These are phyloP conservation scores for Styphnolobium japonicum DNA, from an alignment of 306 rosid genomes.

Conservation along the genomic window DNA sequence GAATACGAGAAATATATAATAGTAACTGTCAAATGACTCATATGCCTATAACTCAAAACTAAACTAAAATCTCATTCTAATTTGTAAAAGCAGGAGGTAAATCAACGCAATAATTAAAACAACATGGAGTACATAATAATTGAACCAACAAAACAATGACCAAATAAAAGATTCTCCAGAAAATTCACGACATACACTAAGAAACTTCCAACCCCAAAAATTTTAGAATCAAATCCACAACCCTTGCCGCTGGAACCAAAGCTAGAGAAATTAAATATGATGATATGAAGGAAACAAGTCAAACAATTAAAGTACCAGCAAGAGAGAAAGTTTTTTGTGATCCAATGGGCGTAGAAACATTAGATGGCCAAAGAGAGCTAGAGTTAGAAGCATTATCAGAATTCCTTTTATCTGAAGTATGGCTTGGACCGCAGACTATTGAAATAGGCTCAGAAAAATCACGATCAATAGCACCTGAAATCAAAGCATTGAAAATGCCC, in stretches of 20 bases:
- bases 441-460: constrained; percentile 33
- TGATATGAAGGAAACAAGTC: not conserved
- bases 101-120: not conserved
- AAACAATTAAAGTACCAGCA: constrained; percentile 8
- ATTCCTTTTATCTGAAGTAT: too few species aligned
- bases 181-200: not conserved
- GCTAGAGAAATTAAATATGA: not conserved
- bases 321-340: not conserved
- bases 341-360: constrained; percentile 3
- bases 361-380: not conserved
- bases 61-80: not conserved
- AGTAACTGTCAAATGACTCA: not conserved
- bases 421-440: not conserved
- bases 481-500: not conserved
- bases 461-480: constrained; percentile 13
- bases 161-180: not conserved
- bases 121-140: not conserved
- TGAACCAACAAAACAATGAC: not conserved
- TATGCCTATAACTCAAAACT: not conserved
- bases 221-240: not conserved
- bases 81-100: not conserved
- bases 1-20: not conserved
- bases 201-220: too few species aligned
- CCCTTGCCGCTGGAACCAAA: not conserved
- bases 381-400: not conserved